These are phyloP conservation scores for Colletotrichum tropicale DNA, from an alignment of 2,329 filamentous ascomycete species.

Conservation along the genomic window DNA sequence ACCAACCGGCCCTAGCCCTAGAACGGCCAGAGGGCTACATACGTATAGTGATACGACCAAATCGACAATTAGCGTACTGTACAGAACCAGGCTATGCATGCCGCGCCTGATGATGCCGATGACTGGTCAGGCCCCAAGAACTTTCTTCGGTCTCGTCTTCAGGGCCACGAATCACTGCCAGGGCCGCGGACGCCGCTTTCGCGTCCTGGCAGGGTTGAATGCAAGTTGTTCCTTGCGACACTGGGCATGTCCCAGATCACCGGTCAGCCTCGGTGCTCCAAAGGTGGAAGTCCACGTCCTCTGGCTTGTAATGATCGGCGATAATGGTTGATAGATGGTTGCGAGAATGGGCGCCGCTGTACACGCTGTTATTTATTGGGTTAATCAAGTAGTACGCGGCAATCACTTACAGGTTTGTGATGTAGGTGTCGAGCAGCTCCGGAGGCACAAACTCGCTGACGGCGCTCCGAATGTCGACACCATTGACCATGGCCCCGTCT, in stretches of 20 bases:
- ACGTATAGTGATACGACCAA: neutral
- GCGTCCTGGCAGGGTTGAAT: conserved; percentile 6
- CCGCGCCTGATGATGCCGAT: neutral
- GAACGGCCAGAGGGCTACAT: neutral
- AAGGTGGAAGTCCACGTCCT: conserved; percentile 69
- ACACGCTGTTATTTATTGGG: neutral
- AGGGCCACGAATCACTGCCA: conserved; percentile 1
- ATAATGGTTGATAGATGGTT: conserved; percentile 77
- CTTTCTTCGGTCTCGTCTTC: neutral
- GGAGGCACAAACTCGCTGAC: conserved; percentile 83
- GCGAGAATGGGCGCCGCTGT: conserved; percentile 69
- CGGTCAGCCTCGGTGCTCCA: conserved; percentile 38
- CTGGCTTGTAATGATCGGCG: conserved; percentile 75
- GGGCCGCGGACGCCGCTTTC: conserved; percentile 6
- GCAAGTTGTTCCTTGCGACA: conserved; percentile 7
- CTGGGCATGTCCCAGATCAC: conserved; percentile 19
- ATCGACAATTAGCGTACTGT: neutral
- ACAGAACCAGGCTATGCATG: conserved; percentile 8
- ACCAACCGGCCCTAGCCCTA: neutral
- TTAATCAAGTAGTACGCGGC: neutral
- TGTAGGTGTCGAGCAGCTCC: conserved; percentile 78
- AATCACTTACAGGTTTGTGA: conserved; percentile 72
- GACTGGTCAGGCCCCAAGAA: neutral
- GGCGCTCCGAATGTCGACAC: conserved; percentile 78
- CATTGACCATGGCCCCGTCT: conserved; percentile 79